A percentile compares a stretch with the other conserved stretches of the same genome.
Conservation (phyloP, 2,329 filamentous ascomycete genomes). For the Aspergillus floridensis region DNA sequence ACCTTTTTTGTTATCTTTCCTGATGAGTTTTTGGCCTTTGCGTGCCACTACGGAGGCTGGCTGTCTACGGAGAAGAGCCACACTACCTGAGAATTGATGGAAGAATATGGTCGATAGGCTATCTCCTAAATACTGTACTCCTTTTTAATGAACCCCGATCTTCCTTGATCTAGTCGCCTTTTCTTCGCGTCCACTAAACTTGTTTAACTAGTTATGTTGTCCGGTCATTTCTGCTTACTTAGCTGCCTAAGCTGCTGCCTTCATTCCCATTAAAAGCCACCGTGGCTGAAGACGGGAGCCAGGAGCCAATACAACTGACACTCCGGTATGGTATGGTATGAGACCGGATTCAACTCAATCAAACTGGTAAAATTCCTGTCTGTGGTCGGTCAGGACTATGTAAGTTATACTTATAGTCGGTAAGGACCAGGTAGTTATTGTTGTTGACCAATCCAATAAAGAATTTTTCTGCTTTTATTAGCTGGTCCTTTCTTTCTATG, state of each 20-base stretch:
- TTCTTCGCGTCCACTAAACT: neutral
- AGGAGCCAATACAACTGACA: neutral
- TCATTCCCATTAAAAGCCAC: conserved; percentile 17
- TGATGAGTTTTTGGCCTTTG: too few relatives aligned
- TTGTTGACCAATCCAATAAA: neutral
- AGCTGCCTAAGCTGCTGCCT: conserved; percentile 13
- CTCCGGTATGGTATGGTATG: neutral
- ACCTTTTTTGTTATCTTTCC: too few relatives aligned
- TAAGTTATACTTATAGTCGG: neutral
- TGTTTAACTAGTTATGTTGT: neutral
- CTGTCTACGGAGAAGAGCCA: too few relatives aligned
- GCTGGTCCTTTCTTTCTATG: neutral
- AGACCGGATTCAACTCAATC: neutral
- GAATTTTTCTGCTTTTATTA: neutral
- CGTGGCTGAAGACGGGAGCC: conserved; percentile 15
- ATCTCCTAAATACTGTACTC: neutral
- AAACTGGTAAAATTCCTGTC: neutral
- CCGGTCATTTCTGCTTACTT: conserved; percentile 4
- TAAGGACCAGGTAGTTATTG: too few relatives aligned
- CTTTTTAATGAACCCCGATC: neutral
- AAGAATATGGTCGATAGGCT: too few relatives aligned
- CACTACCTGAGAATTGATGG: too few relatives aligned
- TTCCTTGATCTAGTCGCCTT: neutral
- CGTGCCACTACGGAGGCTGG: too few relatives aligned
- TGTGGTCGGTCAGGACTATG: neutral